Evolutionary conservation across 208 protist species (phyloP), one percentile per base, ranked within the genome.

Genomic region (Leishmania lainsoni): DNA sequence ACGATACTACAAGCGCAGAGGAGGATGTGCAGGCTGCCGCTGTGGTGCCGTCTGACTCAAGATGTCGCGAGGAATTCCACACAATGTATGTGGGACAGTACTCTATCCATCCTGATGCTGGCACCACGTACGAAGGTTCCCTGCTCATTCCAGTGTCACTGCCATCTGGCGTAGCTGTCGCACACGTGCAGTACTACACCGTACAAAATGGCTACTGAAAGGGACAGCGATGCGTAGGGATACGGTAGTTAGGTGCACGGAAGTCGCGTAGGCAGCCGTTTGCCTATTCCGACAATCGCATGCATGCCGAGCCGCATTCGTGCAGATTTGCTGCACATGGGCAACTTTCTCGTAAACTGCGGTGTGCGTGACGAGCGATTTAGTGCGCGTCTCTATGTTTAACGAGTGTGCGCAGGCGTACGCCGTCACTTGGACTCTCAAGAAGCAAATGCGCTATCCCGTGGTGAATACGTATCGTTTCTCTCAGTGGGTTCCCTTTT

Each of bases 61-160:
- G 72, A 22, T 16, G 14, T 26, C 56, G 56, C 54, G 56, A 42
- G 49, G 56, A 68, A 20, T 58, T 16, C n/a, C 54, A 77, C 39
- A 49, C 56, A 17, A 78, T 88, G 81, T 90, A 90, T 59, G 76
- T 89, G 48, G 89, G 89, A 9, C 79, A 83, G 42, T 88, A 92
- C 73, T 65, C 66, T 26, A 65, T 87, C 2, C 76, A 76, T 56
- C 77, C 74, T 5, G 68, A 65, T 14, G 72, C 76, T 45, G 52
- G 10, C 49, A 51, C 82, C 4, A 82, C 32, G 5, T 76, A 82
- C 65, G 66, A 86, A 5, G 82, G 48, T n/a, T 54, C 72, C 6
- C 1, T 86, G n/a, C 78, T 81, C 16, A 52, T 82, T 26, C 35
- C 82, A 0, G 14, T 86, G n/a, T 81, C 78, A 54, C n/a, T 82